Evolutionary conservation across 2,329 filamentous ascomycete genomes (phyloP), one percentile per base, ranked within the genome.

Genomic region (Geosmithia morbida): DNA sequence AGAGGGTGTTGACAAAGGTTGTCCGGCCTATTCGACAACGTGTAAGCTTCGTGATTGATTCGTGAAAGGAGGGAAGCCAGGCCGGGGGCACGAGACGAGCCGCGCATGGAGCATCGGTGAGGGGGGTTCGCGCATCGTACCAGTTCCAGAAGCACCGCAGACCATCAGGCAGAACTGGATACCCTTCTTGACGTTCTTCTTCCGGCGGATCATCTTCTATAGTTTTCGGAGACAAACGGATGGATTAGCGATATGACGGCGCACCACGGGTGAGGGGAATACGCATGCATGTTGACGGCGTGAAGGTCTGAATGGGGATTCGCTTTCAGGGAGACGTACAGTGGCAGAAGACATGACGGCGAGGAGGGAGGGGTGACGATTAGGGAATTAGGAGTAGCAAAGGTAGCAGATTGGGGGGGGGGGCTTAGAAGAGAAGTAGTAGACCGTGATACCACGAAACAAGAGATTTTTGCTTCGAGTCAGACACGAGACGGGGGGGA

Each of bases 111-210:
- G 43, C 26, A 16, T 45, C 17, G 39, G 48, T 8, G 33, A 26
- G 41, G 46, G n/a, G 22, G 47, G 49, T 48, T 18, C 17, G 53
- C 48, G 50, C 50, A 50, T 71, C 77, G 62, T 81, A 95, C 88
- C 92, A 70, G 92, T 97, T 69, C 92, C 92, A 59, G 90, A 97
- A 65, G 92, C 92, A 74, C 92, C 92, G 66, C 92, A 97, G 62
- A 98, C 92, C 92, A 98, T 98, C 79, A 98, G 72, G 70, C 89
- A 97, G 76, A 98, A 98, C 77, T 98, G 92, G 65, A 98, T 97
- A 65, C 92, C 92, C 81, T 96, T 96, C 85, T 96, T 96, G 74
- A 98, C 90, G 79, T 98, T 97, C 86, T 98, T 98, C 90, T 98
- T 98, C 71, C 87, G 85, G 72, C 92, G 89, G 67, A 96, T 89